A percentile compares a stretch with the other conserved stretches of the same genome.
Conservation (phyloP, 129 eudicot species). For the Flaveria trinervia region DNA sequence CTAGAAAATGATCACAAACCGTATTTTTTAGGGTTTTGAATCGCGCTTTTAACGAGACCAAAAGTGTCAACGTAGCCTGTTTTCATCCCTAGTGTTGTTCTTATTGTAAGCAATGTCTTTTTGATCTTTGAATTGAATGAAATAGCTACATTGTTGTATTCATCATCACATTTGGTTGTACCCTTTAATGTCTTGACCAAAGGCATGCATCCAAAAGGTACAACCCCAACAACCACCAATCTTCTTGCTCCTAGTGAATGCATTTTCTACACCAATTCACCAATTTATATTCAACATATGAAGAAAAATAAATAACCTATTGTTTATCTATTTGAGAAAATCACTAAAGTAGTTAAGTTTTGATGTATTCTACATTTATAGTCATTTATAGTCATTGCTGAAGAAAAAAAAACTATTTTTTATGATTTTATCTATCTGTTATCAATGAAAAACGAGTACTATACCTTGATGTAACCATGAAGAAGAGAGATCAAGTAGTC, state of each 20-base stretch:
- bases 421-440: not conserved
- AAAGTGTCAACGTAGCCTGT: slow-evolving; percentile 45
- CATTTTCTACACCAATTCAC: slow-evolving; percentile 40
- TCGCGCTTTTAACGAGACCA: slow-evolving; percentile 36
- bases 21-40: slow-evolving; percentile 49
- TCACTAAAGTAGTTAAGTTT: not conserved
- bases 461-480: slow-evolving; percentile 44
- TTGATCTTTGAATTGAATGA: slow-evolving; percentile 46
- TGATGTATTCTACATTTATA: not conserved
- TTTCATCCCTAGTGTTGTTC: slow-evolving; percentile 32
- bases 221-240: slow-evolving; percentile 59
- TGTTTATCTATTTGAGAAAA: not conserved
- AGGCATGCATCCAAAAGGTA: slow-evolving; percentile 74
- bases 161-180: slow-evolving; percentile 43
- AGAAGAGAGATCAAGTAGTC: slow-evolving; percentile 49
- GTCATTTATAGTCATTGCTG: no score
- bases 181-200: slow-evolving; percentile 46
- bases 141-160: slow-evolving; percentile 47
- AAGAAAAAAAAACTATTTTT: no score
- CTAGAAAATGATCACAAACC: slow-evolving; percentile 36
- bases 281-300: not conserved
- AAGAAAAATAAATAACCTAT: not conserved
- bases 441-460: not conserved
- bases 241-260: slow-evolving; percentile 58
- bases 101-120: slow-evolving; percentile 20